phyloP scores from a whole-genome alignment of 208 protist species.

The Trypanosomatidae sp. region DNA sequence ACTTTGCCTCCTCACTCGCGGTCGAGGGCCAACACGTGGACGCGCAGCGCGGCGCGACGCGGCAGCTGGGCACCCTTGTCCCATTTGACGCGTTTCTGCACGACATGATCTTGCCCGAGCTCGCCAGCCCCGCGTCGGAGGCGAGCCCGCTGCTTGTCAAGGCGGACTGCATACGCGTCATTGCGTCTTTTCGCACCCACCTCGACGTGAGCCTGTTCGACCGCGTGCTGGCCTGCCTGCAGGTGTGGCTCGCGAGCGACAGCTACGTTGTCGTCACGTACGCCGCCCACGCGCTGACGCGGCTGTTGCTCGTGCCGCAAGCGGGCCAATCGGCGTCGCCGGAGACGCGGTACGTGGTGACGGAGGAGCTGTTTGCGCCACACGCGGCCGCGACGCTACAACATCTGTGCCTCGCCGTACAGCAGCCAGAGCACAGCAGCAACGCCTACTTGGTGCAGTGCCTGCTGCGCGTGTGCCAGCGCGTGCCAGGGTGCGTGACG shows the following conservation, averaged over 20 bases:
- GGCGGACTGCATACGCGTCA: conserved; percentile 92
- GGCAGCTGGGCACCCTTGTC: conserved; percentile 62
- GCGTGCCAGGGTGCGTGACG: conserved; percentile 16
- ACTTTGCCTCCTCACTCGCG: conserved; percentile 87
- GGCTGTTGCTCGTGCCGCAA: conserved; percentile 73
- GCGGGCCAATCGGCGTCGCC: conserved; percentile 1
- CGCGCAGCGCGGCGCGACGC: conserved; percentile 29
- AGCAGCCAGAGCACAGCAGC: conserved; percentile 8
- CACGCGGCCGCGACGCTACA: conserved; percentile 45
- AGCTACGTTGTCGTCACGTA: conserved; percentile 87
- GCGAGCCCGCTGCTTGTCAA: conserved; percentile 80
- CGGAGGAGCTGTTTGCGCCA: conserved; percentile 23
- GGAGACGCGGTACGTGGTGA: conserved; percentile 13
- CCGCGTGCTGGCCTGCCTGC: conserved; percentile 50
- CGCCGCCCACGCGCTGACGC: conserved; percentile 86
- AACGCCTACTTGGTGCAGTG: conserved; percentile 92
- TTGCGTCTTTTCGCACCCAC: conserved; percentile 90
- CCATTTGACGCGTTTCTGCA: conserved; percentile 82
- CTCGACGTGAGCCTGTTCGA: conserved; percentile 25
- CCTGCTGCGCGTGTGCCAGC: conserved; percentile 64
- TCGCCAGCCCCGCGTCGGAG: conserved; percentile 26
- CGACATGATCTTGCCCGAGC: conserved; percentile 78
- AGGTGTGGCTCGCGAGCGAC: conserved; percentile 48
- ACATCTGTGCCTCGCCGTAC: conserved; percentile 75
- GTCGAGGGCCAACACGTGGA: conserved; percentile 57